Conservation (phyloP, 148 eudicot species). For the Pharnaceum exiguum region DNA sequence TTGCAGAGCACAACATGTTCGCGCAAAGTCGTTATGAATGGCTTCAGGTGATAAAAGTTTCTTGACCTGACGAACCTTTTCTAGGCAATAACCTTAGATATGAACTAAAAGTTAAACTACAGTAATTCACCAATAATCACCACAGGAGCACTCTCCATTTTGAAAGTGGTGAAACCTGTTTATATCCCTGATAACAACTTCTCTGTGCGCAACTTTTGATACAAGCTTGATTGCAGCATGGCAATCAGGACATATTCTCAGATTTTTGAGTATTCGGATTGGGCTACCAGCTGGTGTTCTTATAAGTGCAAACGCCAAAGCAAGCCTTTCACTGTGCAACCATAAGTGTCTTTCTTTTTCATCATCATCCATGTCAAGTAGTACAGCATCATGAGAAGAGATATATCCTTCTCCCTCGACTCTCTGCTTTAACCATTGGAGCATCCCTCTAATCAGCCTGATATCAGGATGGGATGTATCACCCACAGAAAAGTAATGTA, state of each 20-base stretch:
- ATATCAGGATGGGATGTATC: slow-evolving; percentile 71
- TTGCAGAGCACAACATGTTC: too few species aligned
- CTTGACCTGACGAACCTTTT: background rate
- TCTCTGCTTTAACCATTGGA: slow-evolving; percentile 71
- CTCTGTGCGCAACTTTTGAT: slow-evolving; percentile 62
- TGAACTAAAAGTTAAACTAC: background rate
- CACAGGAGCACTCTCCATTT: slow-evolving; percentile 72
- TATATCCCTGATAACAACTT: slow-evolving; percentile 78
- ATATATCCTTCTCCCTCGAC: slow-evolving; percentile 49
- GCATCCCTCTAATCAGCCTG: slow-evolving; percentile 61
- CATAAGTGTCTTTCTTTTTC: slow-evolving; percentile 74
- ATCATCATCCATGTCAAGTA: slow-evolving; percentile 75
- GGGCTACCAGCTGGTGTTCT: slow-evolving; percentile 55
- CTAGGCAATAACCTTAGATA: background rate
- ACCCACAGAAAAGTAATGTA: slow-evolving; percentile 70
- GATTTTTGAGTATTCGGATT: slow-evolving; percentile 81
- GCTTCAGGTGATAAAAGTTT: too few species aligned
- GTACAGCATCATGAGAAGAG: slow-evolving; percentile 45
- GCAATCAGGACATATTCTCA: slow-evolving; percentile 76
- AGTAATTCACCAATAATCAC: slow-evolving; percentile 70
- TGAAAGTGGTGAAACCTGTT: slow-evolving; percentile 86
- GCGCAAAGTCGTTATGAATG: too few species aligned
- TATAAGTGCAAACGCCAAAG: slow-evolving; percentile 71
- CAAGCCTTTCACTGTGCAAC: slow-evolving; percentile 88
- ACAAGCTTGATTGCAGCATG: slow-evolving; percentile 62